Evolutionary conservation across 768 basidiomycete species (phyloP).

Genomic region (Boletus rufocinnamomeus): DNA sequence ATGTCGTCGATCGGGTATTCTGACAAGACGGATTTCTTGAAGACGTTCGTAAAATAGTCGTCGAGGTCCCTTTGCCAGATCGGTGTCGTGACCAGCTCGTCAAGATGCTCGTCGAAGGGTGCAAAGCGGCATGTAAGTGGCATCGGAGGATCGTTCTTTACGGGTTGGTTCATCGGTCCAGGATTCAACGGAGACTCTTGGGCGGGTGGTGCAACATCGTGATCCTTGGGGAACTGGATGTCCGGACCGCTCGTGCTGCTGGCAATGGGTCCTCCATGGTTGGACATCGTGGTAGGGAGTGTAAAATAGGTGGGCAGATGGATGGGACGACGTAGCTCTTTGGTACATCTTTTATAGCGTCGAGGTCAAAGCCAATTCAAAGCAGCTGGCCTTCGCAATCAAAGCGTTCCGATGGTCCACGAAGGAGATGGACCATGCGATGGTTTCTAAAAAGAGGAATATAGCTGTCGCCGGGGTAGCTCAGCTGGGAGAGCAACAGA

Average conservation of each 20-base stretch:
- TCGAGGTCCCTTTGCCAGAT: constrained; percentile 21
- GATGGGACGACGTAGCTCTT: background rate
- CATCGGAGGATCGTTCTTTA: background rate
- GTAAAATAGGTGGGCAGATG: background rate
- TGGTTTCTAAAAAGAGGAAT: background rate
- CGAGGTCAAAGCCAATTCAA: constrained; percentile 2
- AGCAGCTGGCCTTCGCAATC: background rate
- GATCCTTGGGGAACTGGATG: no score
- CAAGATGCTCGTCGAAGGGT: constrained; percentile 13
- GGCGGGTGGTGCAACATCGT: background rate
- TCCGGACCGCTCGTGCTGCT: background rate
- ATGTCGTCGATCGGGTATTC: constrained; percentile 8
- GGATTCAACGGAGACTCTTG: background rate
- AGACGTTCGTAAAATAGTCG: constrained; percentile 14
- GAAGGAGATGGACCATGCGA: background rate
- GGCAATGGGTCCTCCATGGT: background rate
- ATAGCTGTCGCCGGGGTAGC: constrained; percentile 53
- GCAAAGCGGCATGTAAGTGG: constrained; percentile 2
- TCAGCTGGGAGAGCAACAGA: constrained; percentile 79
- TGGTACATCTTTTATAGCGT: constrained; percentile 11
- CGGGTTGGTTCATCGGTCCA: background rate
- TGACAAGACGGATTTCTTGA: constrained; percentile 11
- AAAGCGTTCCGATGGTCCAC: background rate
- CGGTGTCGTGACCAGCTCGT: background rate
- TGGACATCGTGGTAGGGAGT: constrained; percentile 2